These are phyloP conservation scores for Sherardia arvensis DNA, from an alignment of 257 asterid species.

Conservation along the genomic window DNA sequence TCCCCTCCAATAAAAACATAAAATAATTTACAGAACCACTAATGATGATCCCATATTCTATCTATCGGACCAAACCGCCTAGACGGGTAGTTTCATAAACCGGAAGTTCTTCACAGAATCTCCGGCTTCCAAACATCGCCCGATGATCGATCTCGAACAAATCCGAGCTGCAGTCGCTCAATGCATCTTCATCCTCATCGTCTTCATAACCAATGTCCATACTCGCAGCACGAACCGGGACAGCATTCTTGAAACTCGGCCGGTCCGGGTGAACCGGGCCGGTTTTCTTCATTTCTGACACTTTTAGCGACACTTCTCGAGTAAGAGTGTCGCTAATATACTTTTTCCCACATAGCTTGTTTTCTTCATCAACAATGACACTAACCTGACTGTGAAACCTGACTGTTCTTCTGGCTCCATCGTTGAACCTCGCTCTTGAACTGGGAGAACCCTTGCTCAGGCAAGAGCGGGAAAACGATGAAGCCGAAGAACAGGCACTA, in stretches of 20 bases:
- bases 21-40: slow-evolving; percentile 10
- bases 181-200: slow-evolving; percentile 32
- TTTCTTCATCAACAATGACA: slow-evolving; percentile 54
- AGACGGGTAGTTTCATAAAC: slow-evolving; percentile 71
- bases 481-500: slow-evolving; percentile 46
- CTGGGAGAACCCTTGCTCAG: slow-evolving; percentile 46
- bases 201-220: background rate
- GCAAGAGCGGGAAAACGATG: slow-evolving; percentile 63
- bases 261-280: slow-evolving; percentile 7
- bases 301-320: slow-evolving; percentile 20
- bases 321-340: slow-evolving; percentile 11
- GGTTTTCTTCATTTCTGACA: slow-evolving; percentile 18
- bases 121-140: slow-evolving; percentile 32
- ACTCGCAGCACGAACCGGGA: background rate
- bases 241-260: background rate
- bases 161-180: slow-evolving; percentile 79
- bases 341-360: slow-evolving; percentile 47
- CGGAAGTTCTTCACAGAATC: slow-evolving; percentile 67
- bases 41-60: slow-evolving; percentile 3
- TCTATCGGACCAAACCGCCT: slow-evolving; percentile 40
- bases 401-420: slow-evolving; percentile 45
- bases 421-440: slow-evolving; percentile 32
- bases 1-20: background rate
- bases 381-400: slow-evolving; percentile 55
- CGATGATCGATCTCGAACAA: slow-evolving; percentile 75